A percentile compares a stretch with the other conserved stretches of the same genome.
Evolutionary conservation across 1,284 basidiomycete genomes (phyloP).

Genomic region (Ceratobasidium theobromae): DNA sequence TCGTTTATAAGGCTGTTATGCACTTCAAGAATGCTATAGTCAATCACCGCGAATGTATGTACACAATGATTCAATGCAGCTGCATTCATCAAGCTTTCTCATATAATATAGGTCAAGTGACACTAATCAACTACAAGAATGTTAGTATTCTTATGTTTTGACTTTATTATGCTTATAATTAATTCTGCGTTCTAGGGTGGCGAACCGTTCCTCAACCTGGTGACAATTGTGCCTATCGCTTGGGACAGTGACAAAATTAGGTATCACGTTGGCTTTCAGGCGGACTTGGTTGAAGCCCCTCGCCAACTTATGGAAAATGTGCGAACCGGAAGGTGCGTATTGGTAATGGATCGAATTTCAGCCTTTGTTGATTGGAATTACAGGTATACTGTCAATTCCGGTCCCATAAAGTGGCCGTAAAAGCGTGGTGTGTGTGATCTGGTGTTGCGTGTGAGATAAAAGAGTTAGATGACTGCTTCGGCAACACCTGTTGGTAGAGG

Average conservation of each 20-base stretch:
- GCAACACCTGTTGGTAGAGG: not conserved
- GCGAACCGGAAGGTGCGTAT: constrained; percentile 21
- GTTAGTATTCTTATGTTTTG: not conserved
- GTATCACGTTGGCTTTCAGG: constrained; percentile 28
- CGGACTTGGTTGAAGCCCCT: constrained; percentile 25
- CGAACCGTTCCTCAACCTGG: constrained; percentile 24
- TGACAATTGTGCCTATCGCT: constrained; percentile 24
- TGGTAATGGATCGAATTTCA: not conserved
- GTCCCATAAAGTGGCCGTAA: constrained; percentile 7
- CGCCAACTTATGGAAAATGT: constrained; percentile 28
- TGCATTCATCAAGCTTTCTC: not conserved
- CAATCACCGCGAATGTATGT: constrained; percentile 23
- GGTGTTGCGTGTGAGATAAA: not conserved
- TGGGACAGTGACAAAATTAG: constrained; percentile 22
- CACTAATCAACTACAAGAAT: constrained; percentile 28
- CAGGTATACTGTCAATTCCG: constrained; percentile 10
- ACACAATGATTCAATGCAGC: not conserved
- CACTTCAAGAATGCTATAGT: constrained; percentile 18
- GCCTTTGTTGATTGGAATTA: not conserved
- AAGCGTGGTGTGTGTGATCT: not conserved
- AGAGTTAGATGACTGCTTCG: not conserved
- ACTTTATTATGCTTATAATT: not conserved
- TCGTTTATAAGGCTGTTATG: constrained; percentile 6
- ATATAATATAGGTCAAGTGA: constrained; percentile 13
- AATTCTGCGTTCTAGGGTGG: not conserved